Percentiles rank a stretch among this genome's conserved stretches.
These are phyloP conservation scores for Rhynchosporium graminicola DNA, from an alignment of 2,329 filamentous ascomycete species.

Conservation along the genomic window DNA sequence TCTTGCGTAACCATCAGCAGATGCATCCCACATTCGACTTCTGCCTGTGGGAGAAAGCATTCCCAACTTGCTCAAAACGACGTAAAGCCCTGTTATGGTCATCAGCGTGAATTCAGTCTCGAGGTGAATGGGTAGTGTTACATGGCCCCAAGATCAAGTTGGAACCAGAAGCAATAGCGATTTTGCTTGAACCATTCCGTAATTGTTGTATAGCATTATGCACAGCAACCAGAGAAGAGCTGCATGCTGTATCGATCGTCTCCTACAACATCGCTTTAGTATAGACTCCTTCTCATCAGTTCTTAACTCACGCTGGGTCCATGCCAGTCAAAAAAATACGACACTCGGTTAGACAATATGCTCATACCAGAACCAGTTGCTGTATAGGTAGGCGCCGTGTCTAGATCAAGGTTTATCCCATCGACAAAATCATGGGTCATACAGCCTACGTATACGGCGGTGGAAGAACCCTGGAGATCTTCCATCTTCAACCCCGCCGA, in stretches of 20 bases:
- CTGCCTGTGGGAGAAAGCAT: conserved; percentile 22
- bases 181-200: conserved; percentile 45
- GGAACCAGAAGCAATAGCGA: conserved; percentile 47
- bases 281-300: too few relatives aligned
- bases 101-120: too few relatives aligned
- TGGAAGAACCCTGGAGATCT: conserved; percentile 21
- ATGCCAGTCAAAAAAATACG: conserved; percentile 53
- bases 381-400: conserved; percentile 7
- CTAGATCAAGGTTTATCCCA: not conserved
- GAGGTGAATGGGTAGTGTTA: too few relatives aligned
- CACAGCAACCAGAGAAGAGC: conserved; percentile 54
- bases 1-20: conserved; percentile 64
- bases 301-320: too few relatives aligned
- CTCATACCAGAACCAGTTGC: conserved; percentile 36
- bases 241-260: conserved; percentile 60
- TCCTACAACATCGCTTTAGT: too few relatives aligned
- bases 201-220: conserved; percentile 55
- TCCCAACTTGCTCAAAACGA: conserved; percentile 16
- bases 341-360: conserved; percentile 56
- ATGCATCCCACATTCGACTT: conserved; percentile 52
- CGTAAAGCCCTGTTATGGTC: too few relatives aligned
- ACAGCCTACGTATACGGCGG: conserved; percentile 52
- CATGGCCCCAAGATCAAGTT: too few relatives aligned
- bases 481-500: conserved; percentile 12
- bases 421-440: conserved; percentile 37